Percentiles rank a stretch among this genome's conserved stretches.
Conservation (phyloP, 176 grass and related monocot genomes). For the Eragrostis nindensis region DNA sequence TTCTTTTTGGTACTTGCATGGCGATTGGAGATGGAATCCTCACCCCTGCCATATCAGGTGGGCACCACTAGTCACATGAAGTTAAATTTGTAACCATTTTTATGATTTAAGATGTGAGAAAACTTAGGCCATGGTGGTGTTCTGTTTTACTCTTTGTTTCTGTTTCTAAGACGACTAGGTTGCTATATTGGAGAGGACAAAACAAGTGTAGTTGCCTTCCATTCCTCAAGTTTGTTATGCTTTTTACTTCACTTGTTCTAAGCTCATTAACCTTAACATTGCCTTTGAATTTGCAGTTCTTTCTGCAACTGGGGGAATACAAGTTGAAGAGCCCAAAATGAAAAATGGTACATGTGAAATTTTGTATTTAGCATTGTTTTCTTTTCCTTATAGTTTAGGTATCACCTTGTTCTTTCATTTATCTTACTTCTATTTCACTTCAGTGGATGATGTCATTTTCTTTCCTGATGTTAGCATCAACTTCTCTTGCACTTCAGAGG, state of each 20-base stretch:
- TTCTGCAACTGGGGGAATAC: constrained; percentile 91
- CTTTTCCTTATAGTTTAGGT: background rate
- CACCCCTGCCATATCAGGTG: constrained; percentile 91
- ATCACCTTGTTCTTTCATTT: background rate
- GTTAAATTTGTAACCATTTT: background rate
- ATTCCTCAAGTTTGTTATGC: background rate
- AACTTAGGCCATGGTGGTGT: background rate
- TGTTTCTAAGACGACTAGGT: background rate
- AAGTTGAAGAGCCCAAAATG: constrained; percentile 64
- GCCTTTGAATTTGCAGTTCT: constrained; percentile 70
- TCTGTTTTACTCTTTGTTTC: background rate
- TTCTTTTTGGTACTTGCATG: constrained; percentile 86
- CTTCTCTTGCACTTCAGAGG: constrained; percentile 15
- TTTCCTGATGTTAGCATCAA: background rate
- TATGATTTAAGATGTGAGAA: background rate
- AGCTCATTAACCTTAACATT: constrained; percentile 4
- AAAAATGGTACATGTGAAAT: constrained; percentile 70
- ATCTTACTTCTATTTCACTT: background rate
- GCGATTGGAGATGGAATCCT: constrained; percentile 90
- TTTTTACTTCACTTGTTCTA: background rate
- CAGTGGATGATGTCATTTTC: background rate
- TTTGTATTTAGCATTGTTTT: constrained; percentile 23
- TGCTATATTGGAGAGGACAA: background rate
- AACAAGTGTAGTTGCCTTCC: background rate
- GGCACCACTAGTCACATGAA: background rate